A percentile compares a stretch with the other conserved stretches of the same genome.
Evolutionary conservation across 2,329 filamentous ascomycete genomes (phyloP).

Genomic region (Chaetomiaceae sp.): DNA sequence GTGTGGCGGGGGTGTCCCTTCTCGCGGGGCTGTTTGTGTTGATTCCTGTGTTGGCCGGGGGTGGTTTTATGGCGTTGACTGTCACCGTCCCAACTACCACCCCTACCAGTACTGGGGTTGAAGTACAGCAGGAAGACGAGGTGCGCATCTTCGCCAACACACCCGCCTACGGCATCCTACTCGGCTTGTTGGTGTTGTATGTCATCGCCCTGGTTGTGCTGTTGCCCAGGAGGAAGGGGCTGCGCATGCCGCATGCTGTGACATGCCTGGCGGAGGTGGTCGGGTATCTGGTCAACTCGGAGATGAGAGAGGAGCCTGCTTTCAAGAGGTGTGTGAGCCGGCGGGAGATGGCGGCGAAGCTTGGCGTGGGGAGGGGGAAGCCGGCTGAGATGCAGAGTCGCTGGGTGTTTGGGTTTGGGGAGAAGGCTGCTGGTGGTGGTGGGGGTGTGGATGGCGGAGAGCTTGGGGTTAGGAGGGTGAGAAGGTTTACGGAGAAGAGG

Average conservation of each 20-base stretch:
- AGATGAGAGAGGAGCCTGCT: slow-evolving; percentile 65
- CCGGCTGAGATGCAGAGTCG: slow-evolving; percentile 42
- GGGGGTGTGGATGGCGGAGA: slow-evolving; percentile 33
- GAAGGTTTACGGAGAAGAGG: slow-evolving; percentile 43
- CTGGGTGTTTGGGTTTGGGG: slow-evolving; percentile 49
- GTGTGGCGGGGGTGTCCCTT: slow-evolving; percentile 58
- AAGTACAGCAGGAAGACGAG: slow-evolving; percentile 27
- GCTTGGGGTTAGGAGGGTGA: slow-evolving; percentile 42
- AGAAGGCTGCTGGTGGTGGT: slow-evolving; percentile 23
- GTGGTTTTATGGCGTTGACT: slow-evolving; percentile 70
- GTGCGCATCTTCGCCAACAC: slow-evolving; percentile 69
- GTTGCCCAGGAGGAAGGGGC: slow-evolving; percentile 55
- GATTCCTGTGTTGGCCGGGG: slow-evolving; percentile 64
- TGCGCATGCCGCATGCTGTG: slow-evolving; percentile 68
- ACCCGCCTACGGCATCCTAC: slow-evolving; percentile 67
- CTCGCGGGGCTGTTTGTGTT: slow-evolving; percentile 56
- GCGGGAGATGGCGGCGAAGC: slow-evolving; percentile 61
- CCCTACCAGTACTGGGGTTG: too few relatives aligned
- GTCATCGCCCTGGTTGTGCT: slow-evolving; percentile 58
- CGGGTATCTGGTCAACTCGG: slow-evolving; percentile 69
- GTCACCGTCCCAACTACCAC: slow-evolving; percentile 30
- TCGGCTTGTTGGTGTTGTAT: slow-evolving; percentile 68
- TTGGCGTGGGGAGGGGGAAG: slow-evolving; percentile 51
- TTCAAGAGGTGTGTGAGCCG: slow-evolving; percentile 66
- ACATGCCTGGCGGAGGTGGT: slow-evolving; percentile 71